Base-by-base conservation (phyloP, 1,284 basidiomycete genomes). In the Moesziomyces sp. region DNA sequence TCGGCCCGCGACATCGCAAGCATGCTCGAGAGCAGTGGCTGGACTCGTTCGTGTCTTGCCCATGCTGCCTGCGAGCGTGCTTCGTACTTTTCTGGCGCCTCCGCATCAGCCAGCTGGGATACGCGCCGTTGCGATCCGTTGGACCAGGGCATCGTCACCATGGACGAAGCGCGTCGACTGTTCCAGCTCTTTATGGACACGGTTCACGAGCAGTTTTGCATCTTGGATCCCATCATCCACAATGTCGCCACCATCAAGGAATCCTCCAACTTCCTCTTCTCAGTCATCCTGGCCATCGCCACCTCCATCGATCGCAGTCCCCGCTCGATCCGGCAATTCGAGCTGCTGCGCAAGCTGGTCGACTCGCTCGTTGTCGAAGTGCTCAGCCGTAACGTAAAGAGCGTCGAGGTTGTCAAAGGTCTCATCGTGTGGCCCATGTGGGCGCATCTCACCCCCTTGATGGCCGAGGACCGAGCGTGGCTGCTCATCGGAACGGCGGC, bases 381-480 rank as follows among this genome's bases (percentile, higher is more conserved):
- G 19, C 70, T 73, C 46, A 73, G 64, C 35, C 70, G 70, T 53
- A 73, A 73, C 60, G 64, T 73, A 57, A 73, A 73, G 57, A 73
- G 70, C 40, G 57, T 73, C 44, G 60, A 67, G 16, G 70, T 73
- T 18, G 70, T 73, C 60, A 73, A 73, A 46, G 70, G 70, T 16
- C 64, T 73, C 24, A 63, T 73, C 19, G 52, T 73, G 10, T 73
- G 70, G 70, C 70, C 70, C 5, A 73, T 73, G 70, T 73, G 70
- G 70, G 70, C 70, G 8, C 70, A 73, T 46, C 64, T 73, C 38
- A 73, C 70, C 6, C 70, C 70, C 10, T 59, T 73, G 52, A 67
- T 73, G 64, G 70, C 70, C 19, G 70, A 73, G 26, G 70, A 73
- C 35, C 63, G 70, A 10, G 70, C 70, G 1, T 73, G 70, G 70